Evolutionary conservation across 352 stramenopile genomes (phyloP), one percentile per base, ranked within the genome.

Genomic region (Phytopythium montanum): DNA sequence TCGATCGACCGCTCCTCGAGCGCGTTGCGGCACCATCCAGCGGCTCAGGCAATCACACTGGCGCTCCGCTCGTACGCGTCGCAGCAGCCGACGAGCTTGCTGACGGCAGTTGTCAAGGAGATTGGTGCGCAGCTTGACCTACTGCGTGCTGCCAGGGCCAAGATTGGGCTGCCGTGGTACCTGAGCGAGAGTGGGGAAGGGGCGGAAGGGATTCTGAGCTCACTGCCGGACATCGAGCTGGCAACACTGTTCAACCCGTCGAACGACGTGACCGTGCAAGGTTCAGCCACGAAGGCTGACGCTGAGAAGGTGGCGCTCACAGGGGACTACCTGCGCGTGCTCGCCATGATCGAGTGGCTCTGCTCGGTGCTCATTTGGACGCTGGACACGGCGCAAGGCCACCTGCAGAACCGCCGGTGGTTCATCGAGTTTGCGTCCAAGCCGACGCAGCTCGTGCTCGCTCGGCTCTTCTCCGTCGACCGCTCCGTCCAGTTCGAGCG

Each of bases 11-110:
- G 21, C n/a, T 65, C 39, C 1, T 48, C 69, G 38, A 76, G 54
- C 36, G 63, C 60, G 1, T 42, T 70, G 38, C 85, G 70, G n/a
- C 90, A 98, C 68, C 96, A 97, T 34, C 82, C 88, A 26, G 94
- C 92, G 33, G 82, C 90, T 36, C 88, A 94, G 33, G 87, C 92
- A 9, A 84, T 99, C 41, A 94, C 82, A 5, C 60, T 94, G 25
- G 88, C 90, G 19, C 71, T 98, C 52, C 89, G 92, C 56, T 90
- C 90, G 23, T 96, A 97, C 56, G 84, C 87, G 7, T 76, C 90
- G 13, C 80, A 97, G 41, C 90, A 97, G 56, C 94, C 94, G 21
- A 84, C 80, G 16, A 87, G 77, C 45, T 87, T 97, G 66, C 60
- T 96, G 2, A 73, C 64, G 25, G 65, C 73, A 29, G 66, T 95